These are phyloP conservation scores for Prunella vulgaris DNA, from an alignment of 257 asterid species.

Conservation along the genomic window DNA sequence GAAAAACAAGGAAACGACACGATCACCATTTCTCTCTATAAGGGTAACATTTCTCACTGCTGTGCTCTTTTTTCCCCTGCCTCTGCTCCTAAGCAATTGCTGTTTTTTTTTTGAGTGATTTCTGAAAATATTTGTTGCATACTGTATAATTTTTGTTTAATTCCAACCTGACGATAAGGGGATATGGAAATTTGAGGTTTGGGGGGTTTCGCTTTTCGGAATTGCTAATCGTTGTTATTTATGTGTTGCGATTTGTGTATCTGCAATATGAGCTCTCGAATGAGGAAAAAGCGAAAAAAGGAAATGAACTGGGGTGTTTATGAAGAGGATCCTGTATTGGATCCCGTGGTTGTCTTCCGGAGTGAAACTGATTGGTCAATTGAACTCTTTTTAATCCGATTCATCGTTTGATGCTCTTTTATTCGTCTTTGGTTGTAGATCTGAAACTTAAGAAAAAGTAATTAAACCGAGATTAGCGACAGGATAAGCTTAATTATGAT, in stretches of 20 bases:
- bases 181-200: conserved; percentile 9
- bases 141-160: background rate
- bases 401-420: background rate
- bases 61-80: background rate
- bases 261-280: conserved; percentile 25
- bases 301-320: conserved; percentile 15
- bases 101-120: background rate
- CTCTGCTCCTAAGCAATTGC: background rate
- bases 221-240: background rate
- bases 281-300: conserved; percentile 25
- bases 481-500: conserved; percentile 11
- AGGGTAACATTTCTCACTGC: conserved; percentile 36
- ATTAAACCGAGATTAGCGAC: background rate
- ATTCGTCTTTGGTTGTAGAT: conserved; percentile 20
- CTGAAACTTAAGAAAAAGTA: conserved; percentile 9
- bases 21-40: conserved; percentile 35
- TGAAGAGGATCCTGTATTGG: conserved; percentile 10
- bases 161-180: background rate
- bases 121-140: conserved; percentile 6
- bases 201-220: conserved; percentile 2
- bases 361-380: conserved; percentile 11
- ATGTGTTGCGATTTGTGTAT: conserved; percentile 8
- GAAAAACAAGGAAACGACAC: conserved; percentile 83
- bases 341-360: conserved; percentile 9
- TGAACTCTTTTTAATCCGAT: background rate